Percentiles rank a stretch among this genome's conserved stretches.
Evolutionary conservation across 805 yeast genomes (phyloP).

Genomic region (Saturnispora galanensis): DNA sequence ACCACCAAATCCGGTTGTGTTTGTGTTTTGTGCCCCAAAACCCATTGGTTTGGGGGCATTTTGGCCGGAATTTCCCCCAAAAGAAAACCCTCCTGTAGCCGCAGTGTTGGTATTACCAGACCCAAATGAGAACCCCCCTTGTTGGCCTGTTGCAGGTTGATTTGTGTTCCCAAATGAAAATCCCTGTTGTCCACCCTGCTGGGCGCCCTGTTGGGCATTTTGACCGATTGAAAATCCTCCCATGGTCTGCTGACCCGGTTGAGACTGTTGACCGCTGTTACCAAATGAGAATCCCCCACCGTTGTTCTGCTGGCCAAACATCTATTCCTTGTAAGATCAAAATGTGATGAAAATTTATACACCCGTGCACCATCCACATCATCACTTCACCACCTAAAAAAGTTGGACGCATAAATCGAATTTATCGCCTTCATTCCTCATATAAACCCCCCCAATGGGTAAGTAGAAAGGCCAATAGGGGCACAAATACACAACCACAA

Average conservation of each 20-base stretch:
- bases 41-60: not conserved
- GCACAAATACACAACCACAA: not conserved
- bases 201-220: not conserved
- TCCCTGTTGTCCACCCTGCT: not conserved
- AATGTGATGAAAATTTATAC: too few relatives aligned
- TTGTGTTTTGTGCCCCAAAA: not conserved
- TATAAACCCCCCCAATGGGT: not conserved
- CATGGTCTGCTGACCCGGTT: not conserved
- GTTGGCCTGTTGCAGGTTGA: conserved; percentile 19
- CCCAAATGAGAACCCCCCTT: conserved; percentile 31
- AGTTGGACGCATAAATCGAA: not conserved
- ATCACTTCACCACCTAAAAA: not conserved
- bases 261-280: too few relatives aligned
- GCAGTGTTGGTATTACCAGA: conserved; percentile 16
- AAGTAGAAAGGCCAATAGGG: not conserved
- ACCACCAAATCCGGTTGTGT: conserved; percentile 19
- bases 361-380: conserved; percentile 2
- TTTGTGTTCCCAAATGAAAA: conserved; percentile 10
- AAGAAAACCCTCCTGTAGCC: conserved; percentile 18
- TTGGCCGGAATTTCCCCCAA: conserved; percentile 8
- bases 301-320: not conserved
- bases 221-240: not conserved
- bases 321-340: not conserved
- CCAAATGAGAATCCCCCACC: not conserved
- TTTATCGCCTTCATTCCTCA: not conserved